Conservation (phyloP, 2,329 filamentous ascomycete species). For the Aspergillus felis region DNA sequence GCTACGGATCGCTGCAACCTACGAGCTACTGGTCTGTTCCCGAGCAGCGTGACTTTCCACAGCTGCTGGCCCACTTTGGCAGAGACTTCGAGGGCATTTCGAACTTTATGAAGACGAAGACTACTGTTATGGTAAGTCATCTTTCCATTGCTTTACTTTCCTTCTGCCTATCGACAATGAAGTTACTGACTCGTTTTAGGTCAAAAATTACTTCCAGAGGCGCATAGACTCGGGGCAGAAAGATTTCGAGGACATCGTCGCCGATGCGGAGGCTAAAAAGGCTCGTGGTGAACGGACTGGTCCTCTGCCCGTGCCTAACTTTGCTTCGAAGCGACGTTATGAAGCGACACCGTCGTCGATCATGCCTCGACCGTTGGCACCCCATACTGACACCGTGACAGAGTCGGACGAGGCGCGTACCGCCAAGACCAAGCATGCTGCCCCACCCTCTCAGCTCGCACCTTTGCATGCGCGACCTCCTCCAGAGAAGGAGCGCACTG, state of each 20-base stretch:
- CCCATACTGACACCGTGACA: conserved; percentile 35
- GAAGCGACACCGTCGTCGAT: conserved; percentile 43
- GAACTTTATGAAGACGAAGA: conserved; percentile 50
- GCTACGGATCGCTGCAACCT: conserved; percentile 40
- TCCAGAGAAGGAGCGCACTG: conserved; percentile 34
- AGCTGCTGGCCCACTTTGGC: conserved; percentile 45
- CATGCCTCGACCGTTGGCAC: conserved; percentile 40
- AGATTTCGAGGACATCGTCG: conserved; percentile 42
- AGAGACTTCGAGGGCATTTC: conserved; percentile 48
- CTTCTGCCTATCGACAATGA: background rate
- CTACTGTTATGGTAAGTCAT: conserved; percentile 46
- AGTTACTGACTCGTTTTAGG: conserved; percentile 25
- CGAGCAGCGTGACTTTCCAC: conserved; percentile 46
- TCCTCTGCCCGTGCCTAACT: conserved; percentile 41
- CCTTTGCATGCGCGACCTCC: conserved; percentile 28
- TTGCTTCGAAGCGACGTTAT: conserved; percentile 46
- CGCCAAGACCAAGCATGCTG: conserved; percentile 28
- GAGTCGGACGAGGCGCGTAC: conserved; percentile 31
- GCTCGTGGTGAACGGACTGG: conserved; percentile 42
- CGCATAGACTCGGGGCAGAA: conserved; percentile 42
- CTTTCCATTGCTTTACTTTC: too few relatives aligned
- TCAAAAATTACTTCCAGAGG: conserved; percentile 49
- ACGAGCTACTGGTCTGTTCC: conserved; percentile 53
- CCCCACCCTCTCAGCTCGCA: conserved; percentile 28
- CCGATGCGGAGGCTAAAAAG: conserved; percentile 43